Evolutionary conservation across 2,329 filamentous ascomycete genomes (phyloP).

Genomic region (Colletotrichum lindemuthianum): DNA sequence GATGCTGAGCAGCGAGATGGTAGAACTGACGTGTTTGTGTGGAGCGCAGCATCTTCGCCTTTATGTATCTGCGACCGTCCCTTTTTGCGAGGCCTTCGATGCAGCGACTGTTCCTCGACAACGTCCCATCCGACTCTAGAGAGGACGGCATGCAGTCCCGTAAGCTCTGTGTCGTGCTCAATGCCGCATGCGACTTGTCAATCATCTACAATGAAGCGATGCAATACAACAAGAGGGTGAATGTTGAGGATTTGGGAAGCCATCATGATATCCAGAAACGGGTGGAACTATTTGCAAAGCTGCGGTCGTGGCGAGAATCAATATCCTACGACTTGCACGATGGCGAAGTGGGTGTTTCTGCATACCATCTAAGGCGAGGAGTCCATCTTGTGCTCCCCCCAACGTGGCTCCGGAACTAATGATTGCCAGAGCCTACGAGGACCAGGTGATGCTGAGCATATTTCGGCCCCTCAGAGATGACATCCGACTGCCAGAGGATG

Average conservation of each 20-base stretch:
- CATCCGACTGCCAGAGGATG: not conserved
- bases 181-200: not conserved
- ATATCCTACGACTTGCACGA: not conserved
- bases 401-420: not conserved
- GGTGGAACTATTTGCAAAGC: not conserved
- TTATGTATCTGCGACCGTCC: not conserved
- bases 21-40: not conserved
- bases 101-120: not conserved
- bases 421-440: not conserved
- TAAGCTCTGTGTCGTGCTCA: not conserved
- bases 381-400: not conserved
- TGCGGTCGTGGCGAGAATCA: not conserved
- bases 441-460: not conserved
- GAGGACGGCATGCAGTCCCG: not conserved
- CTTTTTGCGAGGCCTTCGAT: not conserved
- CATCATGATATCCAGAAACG: not conserved
- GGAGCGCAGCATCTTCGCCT: not conserved
- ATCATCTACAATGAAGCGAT: not conserved
- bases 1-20: too few relatives aligned
- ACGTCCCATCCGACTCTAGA: not conserved
- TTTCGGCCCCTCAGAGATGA: not conserved
- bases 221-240: not conserved
- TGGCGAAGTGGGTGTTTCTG: not conserved
- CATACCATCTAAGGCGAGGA: constrained; percentile 2
- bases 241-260: not conserved